Conservation (phyloP, 192 early-diverging fungal species). For the Linnemannia elongata region DNA sequence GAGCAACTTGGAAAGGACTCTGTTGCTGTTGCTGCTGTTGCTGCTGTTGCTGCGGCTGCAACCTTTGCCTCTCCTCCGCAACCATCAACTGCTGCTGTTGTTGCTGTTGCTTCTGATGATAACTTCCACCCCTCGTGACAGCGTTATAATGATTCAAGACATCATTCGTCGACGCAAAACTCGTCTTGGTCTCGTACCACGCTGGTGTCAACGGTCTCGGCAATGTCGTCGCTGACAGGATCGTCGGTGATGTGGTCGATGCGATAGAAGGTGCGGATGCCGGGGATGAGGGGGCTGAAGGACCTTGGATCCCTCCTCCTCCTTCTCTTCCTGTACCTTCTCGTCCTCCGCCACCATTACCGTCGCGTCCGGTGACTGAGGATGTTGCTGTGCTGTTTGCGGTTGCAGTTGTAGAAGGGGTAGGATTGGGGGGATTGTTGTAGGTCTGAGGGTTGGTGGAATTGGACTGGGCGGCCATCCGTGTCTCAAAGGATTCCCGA, state of each 20-base stretch:
- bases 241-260: constrained; percentile 29
- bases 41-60: constrained; percentile 16
- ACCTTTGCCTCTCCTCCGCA: background rate
- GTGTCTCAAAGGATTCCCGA: constrained; percentile 45
- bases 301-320: background rate
- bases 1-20: background rate
- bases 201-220: constrained; percentile 48
- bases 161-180: constrained; percentile 40
- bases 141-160: constrained; percentile 50
- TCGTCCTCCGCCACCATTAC: background rate
- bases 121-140: constrained; percentile 30
- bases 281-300: background rate
- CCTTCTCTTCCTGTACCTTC: too few species aligned
- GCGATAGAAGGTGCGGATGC: constrained; percentile 15
- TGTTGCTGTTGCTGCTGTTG: background rate
- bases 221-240: constrained; percentile 23
- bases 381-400: background rate
- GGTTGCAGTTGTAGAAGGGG: background rate
- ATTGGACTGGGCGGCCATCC: background rate
- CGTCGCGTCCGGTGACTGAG: background rate
- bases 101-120: constrained; percentile 15
- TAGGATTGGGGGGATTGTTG: background rate
- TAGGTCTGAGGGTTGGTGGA: background rate
- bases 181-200: constrained; percentile 51
- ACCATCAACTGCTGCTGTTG: background rate